Percentiles rank a stretch among this genome's conserved stretches.
Conservation (phyloP, 345 rosid genomes). For the Lepidium aucheri region DNA sequence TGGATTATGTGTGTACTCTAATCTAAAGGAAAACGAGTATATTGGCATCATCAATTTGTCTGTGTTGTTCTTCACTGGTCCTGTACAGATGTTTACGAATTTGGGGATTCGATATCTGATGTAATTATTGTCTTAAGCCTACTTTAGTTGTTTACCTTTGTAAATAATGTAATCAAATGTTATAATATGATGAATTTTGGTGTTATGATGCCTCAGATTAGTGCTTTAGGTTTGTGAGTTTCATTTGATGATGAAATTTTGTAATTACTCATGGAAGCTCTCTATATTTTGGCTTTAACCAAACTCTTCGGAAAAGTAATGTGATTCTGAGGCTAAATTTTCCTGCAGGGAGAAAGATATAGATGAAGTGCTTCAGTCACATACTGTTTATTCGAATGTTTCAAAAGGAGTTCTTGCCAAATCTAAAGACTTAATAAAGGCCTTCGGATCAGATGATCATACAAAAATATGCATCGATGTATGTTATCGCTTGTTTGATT, state of each 20-base stretch:
- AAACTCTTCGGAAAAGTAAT: background rate
- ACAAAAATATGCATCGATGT: conserved; percentile 76
- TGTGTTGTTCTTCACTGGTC: background rate
- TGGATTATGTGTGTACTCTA: background rate
- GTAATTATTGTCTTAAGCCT: background rate
- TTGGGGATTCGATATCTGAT: background rate
- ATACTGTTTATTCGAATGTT: conserved; percentile 81
- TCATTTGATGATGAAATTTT: background rate
- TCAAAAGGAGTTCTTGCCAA: conserved; percentile 93
- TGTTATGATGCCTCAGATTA: background rate
- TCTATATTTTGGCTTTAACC: background rate
- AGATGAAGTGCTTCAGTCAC: conserved; percentile 95
- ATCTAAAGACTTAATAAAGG: conserved; percentile 57
- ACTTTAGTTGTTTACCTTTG: background rate
- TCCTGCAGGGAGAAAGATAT: conserved; percentile 78
- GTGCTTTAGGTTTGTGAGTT: background rate
- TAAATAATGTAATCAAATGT: background rate
- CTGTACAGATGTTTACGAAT: background rate
- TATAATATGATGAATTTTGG: background rate
- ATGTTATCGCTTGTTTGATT: background rate
- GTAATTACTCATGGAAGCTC: background rate
- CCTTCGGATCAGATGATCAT: conserved; percentile 82
- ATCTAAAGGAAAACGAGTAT: background rate
- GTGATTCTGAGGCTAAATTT: background rate
- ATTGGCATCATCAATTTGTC: background rate